Evolutionary conservation across 768 basidiomycete species (phyloP), one percentile per base, ranked within the genome.

Genomic region (Tephrocybe rancida): DNA sequence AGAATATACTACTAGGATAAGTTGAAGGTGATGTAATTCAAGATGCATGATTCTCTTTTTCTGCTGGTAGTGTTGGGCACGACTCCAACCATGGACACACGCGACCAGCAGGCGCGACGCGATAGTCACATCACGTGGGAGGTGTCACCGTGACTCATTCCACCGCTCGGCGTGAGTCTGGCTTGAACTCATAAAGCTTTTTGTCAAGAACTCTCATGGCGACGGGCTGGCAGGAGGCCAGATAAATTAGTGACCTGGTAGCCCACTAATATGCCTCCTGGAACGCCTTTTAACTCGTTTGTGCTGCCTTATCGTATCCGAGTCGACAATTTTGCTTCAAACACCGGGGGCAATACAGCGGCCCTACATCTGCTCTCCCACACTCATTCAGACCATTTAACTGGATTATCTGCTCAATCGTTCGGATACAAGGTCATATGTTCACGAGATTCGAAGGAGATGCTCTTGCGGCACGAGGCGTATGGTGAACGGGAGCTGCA

Each of bases 341-440:
- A 69, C 8, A 61, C 68, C 30, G 67, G 70, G 18, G 61, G 75
- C 54, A 61, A 69, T 38, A 51, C 72, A 8, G 74, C 79, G 4
- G 69, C 78, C 4, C 75, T 94, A 10, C 83, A 92, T 66, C 81
- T 97, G n/a, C 80, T 97, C 49, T 85, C 88, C 0, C 94, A 97
- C 65, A 90, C 93, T 0, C 95, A 96, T 70, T 80, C 93, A 0
- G 95, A 96, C 69, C 95, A 97, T 64, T 78, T 93, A 48, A 71
- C 70, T 38, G 94, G 95, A 3, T 78, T 97, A 24, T 78, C 85
- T 18, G 81, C 89, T 21, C 83, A 85, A 53, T 86, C 85, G 0
- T 95, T 95, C 63, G 84, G 81, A 2, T 82, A 84, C 38, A 75
- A 73, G 2, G 83, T 97, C 8, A 69, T 90, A 50, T 95, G 93